Percentiles rank a stretch among this genome's conserved stretches.
Evolutionary conservation across 108 stramenopile genomes (phyloP).

Genomic region (Phaeodactylum tricornutum): DNA sequence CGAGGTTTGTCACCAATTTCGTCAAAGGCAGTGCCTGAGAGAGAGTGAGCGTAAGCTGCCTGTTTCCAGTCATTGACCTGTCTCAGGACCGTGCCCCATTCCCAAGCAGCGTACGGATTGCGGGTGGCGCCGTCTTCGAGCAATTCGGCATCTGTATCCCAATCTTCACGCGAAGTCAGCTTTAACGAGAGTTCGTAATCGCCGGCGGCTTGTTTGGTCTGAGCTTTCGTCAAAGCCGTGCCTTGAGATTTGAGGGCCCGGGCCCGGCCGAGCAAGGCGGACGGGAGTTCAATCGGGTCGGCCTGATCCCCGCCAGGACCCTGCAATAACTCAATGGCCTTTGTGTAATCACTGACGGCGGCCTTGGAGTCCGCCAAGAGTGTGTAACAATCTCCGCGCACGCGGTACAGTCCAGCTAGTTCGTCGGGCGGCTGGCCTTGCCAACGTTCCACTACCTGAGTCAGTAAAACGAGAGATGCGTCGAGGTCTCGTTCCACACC

Average conservation of each 20-base stretch:
- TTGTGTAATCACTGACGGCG: constrained; percentile 47
- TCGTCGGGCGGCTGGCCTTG: constrained; percentile 52
- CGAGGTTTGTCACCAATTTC: constrained; percentile 61
- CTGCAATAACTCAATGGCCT: constrained; percentile 38
- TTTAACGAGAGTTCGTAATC: constrained; percentile 47
- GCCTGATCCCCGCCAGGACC: constrained; percentile 45
- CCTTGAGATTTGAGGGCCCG: constrained; percentile 38
- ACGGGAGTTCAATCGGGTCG: constrained; percentile 54
- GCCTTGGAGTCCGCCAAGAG: constrained; percentile 16
- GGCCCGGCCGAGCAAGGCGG: constrained; percentile 48
- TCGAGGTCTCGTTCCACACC: constrained; percentile 26
- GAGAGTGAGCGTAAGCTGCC: constrained; percentile 33
- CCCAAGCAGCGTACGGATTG: constrained; percentile 79
- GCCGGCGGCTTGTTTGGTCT: constrained; percentile 24
- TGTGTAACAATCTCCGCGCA: constrained; percentile 70
- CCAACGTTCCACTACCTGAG: constrained; percentile 40
- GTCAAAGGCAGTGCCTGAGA: constrained; percentile 48
- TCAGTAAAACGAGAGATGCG: constrained; percentile 28
- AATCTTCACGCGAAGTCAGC: constrained; percentile 35
- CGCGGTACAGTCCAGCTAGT: constrained; percentile 60
- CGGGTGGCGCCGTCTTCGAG: constrained; percentile 47
- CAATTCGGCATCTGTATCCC: constrained; percentile 36
- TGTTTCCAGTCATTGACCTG: constrained; percentile 17
- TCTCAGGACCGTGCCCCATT: constrained; percentile 67
- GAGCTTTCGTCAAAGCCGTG: constrained; percentile 19